Conservation (phyloP, 805 yeast species). For the Cyberlindnera xylosilytica region DNA sequence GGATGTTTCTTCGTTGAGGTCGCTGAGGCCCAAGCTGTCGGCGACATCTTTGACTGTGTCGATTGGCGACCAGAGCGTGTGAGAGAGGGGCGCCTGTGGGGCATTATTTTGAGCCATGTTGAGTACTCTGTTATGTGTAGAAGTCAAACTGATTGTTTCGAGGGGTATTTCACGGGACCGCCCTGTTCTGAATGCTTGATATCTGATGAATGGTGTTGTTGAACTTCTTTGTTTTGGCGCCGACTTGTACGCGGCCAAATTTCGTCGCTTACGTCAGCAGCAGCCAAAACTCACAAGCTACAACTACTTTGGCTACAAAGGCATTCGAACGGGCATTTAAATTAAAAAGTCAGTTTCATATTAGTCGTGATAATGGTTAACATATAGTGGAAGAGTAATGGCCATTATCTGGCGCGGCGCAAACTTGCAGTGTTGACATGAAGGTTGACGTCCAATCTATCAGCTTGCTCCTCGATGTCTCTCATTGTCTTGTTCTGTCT, state of each 20-base stretch:
- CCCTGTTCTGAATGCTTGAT: no score
- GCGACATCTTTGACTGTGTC: conserved; percentile 97
- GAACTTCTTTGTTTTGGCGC: no score
- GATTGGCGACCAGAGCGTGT: conserved; percentile 94
- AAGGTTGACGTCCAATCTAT: conserved; percentile 77
- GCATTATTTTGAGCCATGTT: conserved; percentile 8
- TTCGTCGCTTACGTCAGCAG: no score
- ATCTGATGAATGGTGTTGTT: no score
- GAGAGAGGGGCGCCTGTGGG: conserved; percentile 57
- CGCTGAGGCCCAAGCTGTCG: conserved; percentile 77
- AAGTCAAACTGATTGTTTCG: neutral
- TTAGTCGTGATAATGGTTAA: no score
- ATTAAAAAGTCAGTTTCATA: no score
- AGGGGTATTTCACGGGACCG: no score
- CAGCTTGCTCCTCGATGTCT: conserved; percentile 80
- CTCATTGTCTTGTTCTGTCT: conserved; percentile 73
- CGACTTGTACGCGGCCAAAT: no score
- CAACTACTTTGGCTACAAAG: no score
- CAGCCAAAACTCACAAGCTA: no score
- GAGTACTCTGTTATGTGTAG: neutral
- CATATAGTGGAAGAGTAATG: no score
- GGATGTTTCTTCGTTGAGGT: conserved; percentile 86
- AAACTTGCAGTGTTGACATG: conserved; percentile 72
- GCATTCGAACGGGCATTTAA: no score
- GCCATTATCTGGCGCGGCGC: conserved; percentile 34